Base-by-base conservation (phyloP, 2,329 filamentous ascomycete genomes). In the Exserohilum rostratum region DNA sequence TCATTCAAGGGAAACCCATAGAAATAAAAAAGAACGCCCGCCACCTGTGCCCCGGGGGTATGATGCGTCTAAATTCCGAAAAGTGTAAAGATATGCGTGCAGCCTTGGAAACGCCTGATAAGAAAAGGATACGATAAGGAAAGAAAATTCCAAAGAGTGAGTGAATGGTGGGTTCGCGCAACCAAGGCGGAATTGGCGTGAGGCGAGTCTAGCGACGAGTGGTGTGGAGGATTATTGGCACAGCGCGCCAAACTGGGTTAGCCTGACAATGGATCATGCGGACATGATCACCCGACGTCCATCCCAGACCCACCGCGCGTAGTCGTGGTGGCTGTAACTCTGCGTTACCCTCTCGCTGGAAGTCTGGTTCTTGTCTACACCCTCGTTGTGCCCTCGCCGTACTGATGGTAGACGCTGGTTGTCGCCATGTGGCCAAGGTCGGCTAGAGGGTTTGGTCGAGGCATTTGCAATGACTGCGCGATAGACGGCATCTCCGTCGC, bases 331-430 rank as follows among this genome's bases (percentile, higher is more conserved):
- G 62, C 56, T 48, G 49, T 63, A 57, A 57, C 55, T 46, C 45
- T 50, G 50, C 39, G 38, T 46, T 49, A 49, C 52, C 43, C 43
- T 55, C 27, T 50, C 45, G 48, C 47, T 37, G 25, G 40, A 27
- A n/a, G n/a, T 40, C 46, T 37, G 46, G 47, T 22, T n/a, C 57
- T 50, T 48, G 54, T 46, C 64, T 69, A 75, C 48, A 72, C 70
- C 49, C 70, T 72, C 57, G 72, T 74, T 37, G 72, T 75, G 60
- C 69, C 70, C 61, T 75, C 71, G 44, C 65, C 69, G 46, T 75
- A 76, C 38, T 68, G 69, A 50, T 72, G 70, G 66, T 76, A 75
- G 46, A 64, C 52, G 50, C 66, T 66, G 51, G 69, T 67, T 57
- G 59, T 56, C 31, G 68, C 53, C 54, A 72, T 56, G 57, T 72